These are phyloP conservation scores for Colletotrichum costaricense DNA, from an alignment of 2,329 filamentous ascomycete genomes.

Conservation along the genomic window DNA sequence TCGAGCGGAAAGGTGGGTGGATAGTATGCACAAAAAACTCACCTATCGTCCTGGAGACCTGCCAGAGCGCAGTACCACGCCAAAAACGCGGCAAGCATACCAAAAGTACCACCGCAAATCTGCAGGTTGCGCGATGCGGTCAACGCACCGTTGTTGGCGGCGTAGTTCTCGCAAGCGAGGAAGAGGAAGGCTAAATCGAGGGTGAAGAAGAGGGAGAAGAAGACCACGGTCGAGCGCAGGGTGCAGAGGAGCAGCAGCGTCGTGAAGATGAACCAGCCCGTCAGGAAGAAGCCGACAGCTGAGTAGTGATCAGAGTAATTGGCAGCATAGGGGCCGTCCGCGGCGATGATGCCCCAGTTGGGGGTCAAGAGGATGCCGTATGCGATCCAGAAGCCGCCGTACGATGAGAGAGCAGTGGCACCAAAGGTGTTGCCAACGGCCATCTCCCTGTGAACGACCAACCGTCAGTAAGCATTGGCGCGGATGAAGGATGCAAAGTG, in stretches of 20 bases:
- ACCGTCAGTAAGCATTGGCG: slow-evolving; percentile 27
- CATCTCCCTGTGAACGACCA: slow-evolving; percentile 73
- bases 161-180: slow-evolving; percentile 73
- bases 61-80: slow-evolving; percentile 91
- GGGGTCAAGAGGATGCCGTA: slow-evolving; percentile 80
- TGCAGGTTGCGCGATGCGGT: slow-evolving; percentile 62
- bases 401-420: slow-evolving; percentile 83
- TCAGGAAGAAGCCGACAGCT: slow-evolving; percentile 79
- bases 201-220: slow-evolving; percentile 81
- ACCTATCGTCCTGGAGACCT: slow-evolving; percentile 80
- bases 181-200: slow-evolving; percentile 82
- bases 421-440: slow-evolving; percentile 89
- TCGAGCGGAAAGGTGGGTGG: not conserved
- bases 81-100: slow-evolving; percentile 82
- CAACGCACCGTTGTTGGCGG: slow-evolving; percentile 61
- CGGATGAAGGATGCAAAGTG: not conserved
- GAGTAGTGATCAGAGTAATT: slow-evolving; percentile 62
- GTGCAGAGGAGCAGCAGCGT: slow-evolving; percentile 80
- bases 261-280: slow-evolving; percentile 89
- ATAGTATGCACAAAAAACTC: slow-evolving; percentile 41
- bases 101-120: slow-evolving; percentile 82
- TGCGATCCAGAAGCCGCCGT: slow-evolving; percentile 86
- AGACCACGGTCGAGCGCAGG: slow-evolving; percentile 80
- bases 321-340: slow-evolving; percentile 58
- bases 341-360: slow-evolving; percentile 67